Percentiles rank a stretch among this genome's conserved stretches.
Conservation (phyloP, 2,329 filamentous ascomycete species). For the Botrytis hyacinthi region DNA sequence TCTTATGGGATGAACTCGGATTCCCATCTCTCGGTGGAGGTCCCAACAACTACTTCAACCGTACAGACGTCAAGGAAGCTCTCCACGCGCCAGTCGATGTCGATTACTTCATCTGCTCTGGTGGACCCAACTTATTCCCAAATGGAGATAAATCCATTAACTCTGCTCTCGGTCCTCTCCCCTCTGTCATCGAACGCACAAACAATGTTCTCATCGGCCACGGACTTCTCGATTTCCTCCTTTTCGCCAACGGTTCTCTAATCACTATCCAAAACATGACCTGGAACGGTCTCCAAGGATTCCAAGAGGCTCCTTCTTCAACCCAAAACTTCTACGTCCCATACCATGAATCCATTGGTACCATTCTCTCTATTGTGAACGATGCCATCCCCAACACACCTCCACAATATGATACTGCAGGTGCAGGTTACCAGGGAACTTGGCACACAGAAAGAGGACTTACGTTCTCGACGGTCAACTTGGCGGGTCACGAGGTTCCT, state of each 20-base stretch:
- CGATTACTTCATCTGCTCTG: slow-evolving; percentile 53
- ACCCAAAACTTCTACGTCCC: slow-evolving; percentile 34
- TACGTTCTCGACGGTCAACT: slow-evolving; percentile 55
- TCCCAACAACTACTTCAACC: slow-evolving; percentile 60
- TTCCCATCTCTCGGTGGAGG: slow-evolving; percentile 52
- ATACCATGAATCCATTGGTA: slow-evolving; percentile 51
- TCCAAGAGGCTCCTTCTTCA: slow-evolving; percentile 43
- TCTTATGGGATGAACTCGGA: slow-evolving; percentile 34
- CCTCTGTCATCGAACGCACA: slow-evolving; percentile 59
- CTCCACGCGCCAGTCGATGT: slow-evolving; percentile 53
- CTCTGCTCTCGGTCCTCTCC: slow-evolving; percentile 52
- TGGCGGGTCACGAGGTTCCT: slow-evolving; percentile 54
- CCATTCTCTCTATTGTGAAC: slow-evolving; percentile 41
- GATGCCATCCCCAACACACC: slow-evolving; percentile 23
- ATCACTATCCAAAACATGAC: slow-evolving; percentile 71
- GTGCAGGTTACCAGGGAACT: slow-evolving; percentile 44
- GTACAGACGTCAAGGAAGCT: slow-evolving; percentile 56
- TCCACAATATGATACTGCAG: slow-evolving; percentile 32
- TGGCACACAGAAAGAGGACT: slow-evolving; percentile 61
- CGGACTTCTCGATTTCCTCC: slow-evolving; percentile 59
- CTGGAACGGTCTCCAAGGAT: slow-evolving; percentile 64
- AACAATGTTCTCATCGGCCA: slow-evolving; percentile 61
- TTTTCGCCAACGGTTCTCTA: slow-evolving; percentile 62
- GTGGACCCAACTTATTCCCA: slow-evolving; percentile 46
- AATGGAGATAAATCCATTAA: slow-evolving; percentile 48